Conservation (phyloP, 2,329 filamentous ascomycete genomes). For the Magnaporthiopsis poae region DNA sequence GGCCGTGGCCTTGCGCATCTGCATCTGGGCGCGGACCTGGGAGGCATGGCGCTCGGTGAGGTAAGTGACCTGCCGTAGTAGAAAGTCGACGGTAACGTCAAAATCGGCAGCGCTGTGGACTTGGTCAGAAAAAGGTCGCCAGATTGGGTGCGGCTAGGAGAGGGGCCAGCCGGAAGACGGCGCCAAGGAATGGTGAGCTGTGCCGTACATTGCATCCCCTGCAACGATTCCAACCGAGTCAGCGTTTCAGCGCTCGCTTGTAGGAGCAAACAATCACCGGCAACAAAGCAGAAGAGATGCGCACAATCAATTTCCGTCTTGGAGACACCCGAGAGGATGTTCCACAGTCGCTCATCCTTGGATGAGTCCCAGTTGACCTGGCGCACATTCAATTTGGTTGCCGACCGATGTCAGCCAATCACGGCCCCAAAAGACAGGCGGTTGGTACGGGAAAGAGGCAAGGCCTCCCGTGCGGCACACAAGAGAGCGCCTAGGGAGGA, state of each 20-base stretch:
- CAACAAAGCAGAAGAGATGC: neutral
- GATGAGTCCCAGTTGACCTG: constrained; percentile 81
- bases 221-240: neutral
- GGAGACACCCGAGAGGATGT: constrained; percentile 70
- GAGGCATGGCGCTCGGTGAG: constrained; percentile 84
- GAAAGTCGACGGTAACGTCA: constrained; percentile 75
- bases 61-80: constrained; percentile 88
- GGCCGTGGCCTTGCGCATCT: constrained; percentile 60
- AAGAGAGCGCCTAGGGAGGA: neutral
- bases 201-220: constrained; percentile 8
- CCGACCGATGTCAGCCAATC: neutral
- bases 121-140: neutral
- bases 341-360: constrained; percentile 86
- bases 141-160: constrained; percentile 9
- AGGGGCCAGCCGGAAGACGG: neutral
- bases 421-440: neutral
- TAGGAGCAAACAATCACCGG: neutral
- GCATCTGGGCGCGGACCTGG: constrained; percentile 84
- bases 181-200: neutral
- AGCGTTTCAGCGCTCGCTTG: neutral
- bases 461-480: neutral
- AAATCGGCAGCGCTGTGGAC: constrained; percentile 58
- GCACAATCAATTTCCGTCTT: constrained; percentile 82
- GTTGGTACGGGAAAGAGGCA: neutral
- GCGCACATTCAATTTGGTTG: neutral